Base-by-base conservation (phyloP, 371 early-diverging fungal genomes). In the Syncephalastrum contaminatum region DNA sequence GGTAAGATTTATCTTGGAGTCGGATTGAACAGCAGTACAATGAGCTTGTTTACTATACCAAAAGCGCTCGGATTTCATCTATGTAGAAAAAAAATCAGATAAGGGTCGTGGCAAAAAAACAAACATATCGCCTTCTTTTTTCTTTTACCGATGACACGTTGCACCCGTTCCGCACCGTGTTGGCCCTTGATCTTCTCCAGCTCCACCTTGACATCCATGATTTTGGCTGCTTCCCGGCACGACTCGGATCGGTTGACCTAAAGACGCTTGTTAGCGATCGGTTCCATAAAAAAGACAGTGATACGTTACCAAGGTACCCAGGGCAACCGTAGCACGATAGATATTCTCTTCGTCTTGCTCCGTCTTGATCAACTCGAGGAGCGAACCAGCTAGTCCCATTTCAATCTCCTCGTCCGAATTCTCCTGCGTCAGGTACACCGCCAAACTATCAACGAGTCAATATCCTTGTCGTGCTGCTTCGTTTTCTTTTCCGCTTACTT, bases 281-380 rank as follows among this genome's bases (percentile, higher is more conserved):
- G 36, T 30, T 5, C 36, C 10, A 30, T 30, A 30, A 30, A 10
- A 5, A 0, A 10, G 3, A 30, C 36, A 30, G 10, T 14, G 24
- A 2, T 14, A 18, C 18, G 60, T 66, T 68, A 79, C 76, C 67
- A 87, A 62, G 2, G 85, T 88, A 14, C 88, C 88, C 24, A 84
- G 46, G 2, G 84, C 82, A 50, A 77, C 78, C 2, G 86, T 53
- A 14, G 67, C 67, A 21, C 86, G 82, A 65, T 82, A 79, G 13
- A 78, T 49, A 44, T 73, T 79, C 44, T 88, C 85, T 39, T 72
- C 78, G 44, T 84, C 82, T 19, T 59, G 25, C 46, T 79, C 76
- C 21, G 55, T 67, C 53, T 70, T 84, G 57, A 80, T 55, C 30
- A 82, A 66, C 58, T 80, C 79, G 2, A 75, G 41, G 12, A 83